phyloP scores from a whole-genome alignment of 768 basidiomycete species.

The Tricholoma terreum region DNA sequence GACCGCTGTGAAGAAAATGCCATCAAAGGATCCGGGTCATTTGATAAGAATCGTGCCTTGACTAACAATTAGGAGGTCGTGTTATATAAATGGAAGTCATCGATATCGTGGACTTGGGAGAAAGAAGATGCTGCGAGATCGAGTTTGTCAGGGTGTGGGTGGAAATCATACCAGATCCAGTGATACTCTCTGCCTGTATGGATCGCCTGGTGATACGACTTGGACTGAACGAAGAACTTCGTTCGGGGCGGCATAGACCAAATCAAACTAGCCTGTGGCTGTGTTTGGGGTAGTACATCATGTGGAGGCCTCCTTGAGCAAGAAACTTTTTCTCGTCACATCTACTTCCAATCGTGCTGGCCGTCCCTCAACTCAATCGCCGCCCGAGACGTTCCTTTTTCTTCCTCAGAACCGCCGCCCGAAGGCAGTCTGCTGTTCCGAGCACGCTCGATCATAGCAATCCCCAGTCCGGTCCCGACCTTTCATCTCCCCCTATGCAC shows the following conservation, averaged over 20 bases:
- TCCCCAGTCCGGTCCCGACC: slow-evolving; percentile 2
- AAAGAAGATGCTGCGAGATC: too few relatives aligned
- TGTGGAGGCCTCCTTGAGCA: slow-evolving; percentile 11
- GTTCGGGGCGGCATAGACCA: background rate
- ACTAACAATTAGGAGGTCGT: too few relatives aligned
- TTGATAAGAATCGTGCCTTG: too few relatives aligned
- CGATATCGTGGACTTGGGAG: too few relatives aligned
- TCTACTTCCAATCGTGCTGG: slow-evolving; percentile 14
- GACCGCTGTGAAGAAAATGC: too few relatives aligned
- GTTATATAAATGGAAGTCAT: too few relatives aligned
- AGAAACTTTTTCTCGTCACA: slow-evolving; percentile 2
- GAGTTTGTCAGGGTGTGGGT: too few relatives aligned
- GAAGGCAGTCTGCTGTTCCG: background rate
- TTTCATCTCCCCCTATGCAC: slow-evolving; percentile 2
- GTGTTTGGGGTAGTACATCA: slow-evolving; percentile 13
- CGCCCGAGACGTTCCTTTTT: slow-evolving; percentile 11
- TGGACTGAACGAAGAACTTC: background rate
- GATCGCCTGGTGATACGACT: too few relatives aligned
- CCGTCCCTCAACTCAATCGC: slow-evolving; percentile 6
- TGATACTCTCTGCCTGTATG: too few relatives aligned
- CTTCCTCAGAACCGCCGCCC: slow-evolving; percentile 11
- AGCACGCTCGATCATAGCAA: slow-evolving; percentile 12
- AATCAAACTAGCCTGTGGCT: background rate
- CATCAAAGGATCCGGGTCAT: too few relatives aligned
- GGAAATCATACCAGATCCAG: too few relatives aligned